A percentile compares a stretch with the other conserved stretches of the same genome.
Evolutionary conservation across 2,329 filamentous ascomycete species (phyloP).

Genomic region (Phyllosticta capitalensis): DNA sequence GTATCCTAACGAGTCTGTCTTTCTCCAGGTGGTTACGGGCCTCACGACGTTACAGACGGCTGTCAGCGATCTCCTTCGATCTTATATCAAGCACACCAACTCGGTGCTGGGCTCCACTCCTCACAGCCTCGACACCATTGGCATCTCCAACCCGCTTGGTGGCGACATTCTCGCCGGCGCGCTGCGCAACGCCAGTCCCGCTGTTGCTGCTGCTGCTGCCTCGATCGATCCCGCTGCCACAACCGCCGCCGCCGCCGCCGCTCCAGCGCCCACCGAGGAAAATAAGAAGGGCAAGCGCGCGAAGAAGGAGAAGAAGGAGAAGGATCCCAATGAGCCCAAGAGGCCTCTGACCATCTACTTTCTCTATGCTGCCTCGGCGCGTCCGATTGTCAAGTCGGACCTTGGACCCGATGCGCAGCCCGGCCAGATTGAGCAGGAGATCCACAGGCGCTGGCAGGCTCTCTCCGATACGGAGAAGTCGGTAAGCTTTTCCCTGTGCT

Average conservation of each 20-base stretch:
- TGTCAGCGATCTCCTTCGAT: slow-evolving; percentile 68
- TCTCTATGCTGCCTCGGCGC: slow-evolving; percentile 82
- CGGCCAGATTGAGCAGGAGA: slow-evolving; percentile 66
- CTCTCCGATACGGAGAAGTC: slow-evolving; percentile 67
- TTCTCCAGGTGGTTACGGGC: slow-evolving; percentile 59
- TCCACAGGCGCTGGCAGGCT: slow-evolving; percentile 73
- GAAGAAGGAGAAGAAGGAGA: slow-evolving; percentile 70
- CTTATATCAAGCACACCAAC: slow-evolving; percentile 83
- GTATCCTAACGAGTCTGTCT: slow-evolving; percentile 6
- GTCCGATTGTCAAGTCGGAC: slow-evolving; percentile 70
- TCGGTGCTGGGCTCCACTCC: slow-evolving; percentile 49
- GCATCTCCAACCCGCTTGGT: slow-evolving; percentile 26
- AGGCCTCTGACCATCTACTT: slow-evolving; percentile 91
- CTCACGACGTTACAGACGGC: slow-evolving; percentile 66
- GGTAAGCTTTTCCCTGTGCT: slow-evolving; percentile 31
- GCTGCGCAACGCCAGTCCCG: slow-evolving; percentile 20
- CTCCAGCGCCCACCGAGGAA: slow-evolving; percentile 13
- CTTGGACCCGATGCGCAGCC: slow-evolving; percentile 38
- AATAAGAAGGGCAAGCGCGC: slow-evolving; percentile 46
- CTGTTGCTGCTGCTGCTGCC: slow-evolving; percentile 19
- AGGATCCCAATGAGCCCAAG: slow-evolving; percentile 89
- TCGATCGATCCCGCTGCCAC: slow-evolving; percentile 15
- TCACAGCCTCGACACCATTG: slow-evolving; percentile 14
- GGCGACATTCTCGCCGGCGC: slow-evolving; percentile 31
- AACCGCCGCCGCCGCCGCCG: slow-evolving; percentile 14